Percentiles rank a stretch among this genome's conserved stretches.
Conservation (phyloP, 805 yeast genomes). For the Henningerozyma blattae region DNA sequence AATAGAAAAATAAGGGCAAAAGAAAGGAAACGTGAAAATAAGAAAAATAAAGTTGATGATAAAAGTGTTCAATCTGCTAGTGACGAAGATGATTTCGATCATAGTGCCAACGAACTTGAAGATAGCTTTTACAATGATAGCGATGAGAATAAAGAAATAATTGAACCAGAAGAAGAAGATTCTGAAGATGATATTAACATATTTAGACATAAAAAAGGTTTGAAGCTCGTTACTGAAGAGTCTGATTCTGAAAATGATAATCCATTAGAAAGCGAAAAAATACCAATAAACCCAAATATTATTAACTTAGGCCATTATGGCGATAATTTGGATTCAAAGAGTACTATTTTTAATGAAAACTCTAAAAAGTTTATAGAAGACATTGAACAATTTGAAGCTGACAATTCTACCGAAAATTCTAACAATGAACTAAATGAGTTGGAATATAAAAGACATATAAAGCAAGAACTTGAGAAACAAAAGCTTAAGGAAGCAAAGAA, state of each 20-base stretch:
- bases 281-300: conserved; percentile 4
- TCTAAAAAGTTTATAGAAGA: conserved; percentile 1
- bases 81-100: conserved; percentile 1
- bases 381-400: conserved; percentile 4
- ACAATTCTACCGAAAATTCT: no score
- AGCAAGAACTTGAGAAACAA: conserved; percentile 12
- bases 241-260: conserved; percentile 8
- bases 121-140: conserved; percentile 8
- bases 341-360: not conserved
- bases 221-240: conserved; percentile 3
- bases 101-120: conserved; percentile 14
- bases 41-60: no score
- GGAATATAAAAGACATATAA: conserved; percentile 10
- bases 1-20: conserved; percentile 32
- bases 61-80: not conserved
- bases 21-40: conserved; percentile 26
- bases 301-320: conserved; percentile 23
- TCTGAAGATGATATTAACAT: conserved; percentile 18
- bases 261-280: conserved; percentile 1
- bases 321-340: conserved; percentile 7
- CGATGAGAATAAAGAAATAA: conserved; percentile 9
- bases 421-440: conserved; percentile 7
- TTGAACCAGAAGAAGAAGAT: conserved; percentile 14
- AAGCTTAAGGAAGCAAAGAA: conserved; percentile 13
- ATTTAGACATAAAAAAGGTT: not conserved